Conservation (phyloP, 177 flowering plant genomes). For the Vitis hybrid region DNA sequence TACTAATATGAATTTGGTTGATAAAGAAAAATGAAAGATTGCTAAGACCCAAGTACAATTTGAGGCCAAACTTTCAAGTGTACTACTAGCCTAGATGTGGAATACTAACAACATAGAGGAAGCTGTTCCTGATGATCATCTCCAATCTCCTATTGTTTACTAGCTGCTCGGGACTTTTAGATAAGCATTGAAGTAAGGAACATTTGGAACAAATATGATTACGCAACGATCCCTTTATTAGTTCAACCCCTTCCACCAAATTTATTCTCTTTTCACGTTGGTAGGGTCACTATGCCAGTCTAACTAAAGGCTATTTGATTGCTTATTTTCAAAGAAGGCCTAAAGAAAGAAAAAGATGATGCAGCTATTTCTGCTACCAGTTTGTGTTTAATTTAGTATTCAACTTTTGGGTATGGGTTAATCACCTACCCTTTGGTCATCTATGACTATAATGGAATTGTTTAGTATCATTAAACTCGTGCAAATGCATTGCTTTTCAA, state of each 20-base stretch:
- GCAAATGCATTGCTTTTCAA: no score
- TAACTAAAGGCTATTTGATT: slow-evolving; percentile 6
- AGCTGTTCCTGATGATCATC: no score
- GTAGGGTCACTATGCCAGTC: background rate
- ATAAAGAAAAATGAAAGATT: background rate
- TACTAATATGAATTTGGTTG: slow-evolving; percentile 10
- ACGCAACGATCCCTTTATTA: slow-evolving; percentile 19
- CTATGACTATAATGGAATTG: no score
- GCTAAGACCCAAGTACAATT: no score
- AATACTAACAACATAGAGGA: no score
- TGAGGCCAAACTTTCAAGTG: no score
- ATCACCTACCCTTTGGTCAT: no score
- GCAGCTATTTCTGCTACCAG: no score
- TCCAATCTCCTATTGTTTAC: background rate
- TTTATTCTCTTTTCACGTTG: background rate
- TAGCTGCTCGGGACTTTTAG: background rate
- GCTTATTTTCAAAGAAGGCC: slow-evolving; percentile 6
- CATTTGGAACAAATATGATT: background rate
- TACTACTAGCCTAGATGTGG: no score
- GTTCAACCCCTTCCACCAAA: slow-evolving; percentile 33
- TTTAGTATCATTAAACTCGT: no score
- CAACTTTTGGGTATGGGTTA: no score
- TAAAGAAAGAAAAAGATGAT: background rate
- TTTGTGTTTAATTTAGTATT: no score
- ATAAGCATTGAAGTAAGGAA: slow-evolving; percentile 10